Base-by-base conservation (phyloP, 2,329 filamentous ascomycete species). In the Zymoseptoria crescenta region DNA sequence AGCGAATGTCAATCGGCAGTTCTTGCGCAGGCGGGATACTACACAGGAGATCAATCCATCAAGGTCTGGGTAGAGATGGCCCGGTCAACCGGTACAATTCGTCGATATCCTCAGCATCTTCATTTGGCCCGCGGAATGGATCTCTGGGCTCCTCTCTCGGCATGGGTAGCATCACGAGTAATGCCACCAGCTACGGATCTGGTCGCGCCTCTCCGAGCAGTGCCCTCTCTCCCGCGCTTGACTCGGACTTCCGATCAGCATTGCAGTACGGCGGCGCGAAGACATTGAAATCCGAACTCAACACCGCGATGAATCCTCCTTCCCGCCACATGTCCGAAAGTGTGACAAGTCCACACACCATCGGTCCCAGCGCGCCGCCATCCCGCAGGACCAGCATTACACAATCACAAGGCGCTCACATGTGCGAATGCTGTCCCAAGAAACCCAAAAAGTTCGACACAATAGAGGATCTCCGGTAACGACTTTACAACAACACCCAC, bases 401-500 rank as follows among this genome's bases (percentile, higher is more conserved):
- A 13, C 82, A 83, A 58, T 74, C 84, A 52, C 78, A 81, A 54
- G 83, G 83, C 20, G 72, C 83, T 30, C 86, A 80, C 68, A 86
- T 96, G 76, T 97, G 92, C 75, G 91, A 96, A 69, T 97, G 93
- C 74, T 97, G 92, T 75, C 92, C 91, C 0, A 96, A 96, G 75
- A 96, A 96, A 75, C 92, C 92, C 1, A 96, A 95, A 75, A 96
- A 95, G 70, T 96, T 96, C 69, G 90, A 95, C 66, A 52, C 85
- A 4, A 81, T 85, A 62, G 88, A 93, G 64, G 90, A 96, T 65
- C 79, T 97, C 58, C 85, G 85, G 92, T 96, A 84, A 55, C 4
- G 10, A n/a, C n/a, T n/a, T 30, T n/a, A 9, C n/a, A 27, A 2
- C 29, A 55, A 8, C 30, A 20, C 35, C 4, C 49, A 2, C 21